Base-by-base conservation (phyloP, 2,329 filamentous ascomycete species). In the Ambrosiella cleistominuta region DNA sequence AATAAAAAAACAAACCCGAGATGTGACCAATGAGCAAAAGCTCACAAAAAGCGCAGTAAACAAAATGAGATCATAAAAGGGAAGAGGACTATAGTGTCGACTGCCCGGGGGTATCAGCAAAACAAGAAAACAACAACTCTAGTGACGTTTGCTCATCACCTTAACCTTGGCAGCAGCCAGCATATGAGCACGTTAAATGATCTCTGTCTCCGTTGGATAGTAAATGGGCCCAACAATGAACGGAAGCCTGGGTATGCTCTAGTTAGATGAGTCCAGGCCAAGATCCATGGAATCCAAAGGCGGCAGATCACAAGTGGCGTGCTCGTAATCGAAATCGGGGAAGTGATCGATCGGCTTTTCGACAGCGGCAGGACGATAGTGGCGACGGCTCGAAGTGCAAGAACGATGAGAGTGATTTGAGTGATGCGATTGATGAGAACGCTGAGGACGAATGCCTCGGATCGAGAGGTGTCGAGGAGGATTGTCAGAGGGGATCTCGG, bases 401-500 rank as follows among this genome's bases (percentile, higher is more conserved):
- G 36, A 27, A 39, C 45, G 39, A 27, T 51, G 19, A 7, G 47
- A 56, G 17, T 56, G 27, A 5, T 54, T 36, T 3, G 54, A 56
- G 37, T 45, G 27, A 19, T 50, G 11, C 9, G 47, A 53, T 11
- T 42, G 27, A 7, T 56, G 42, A 15, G 52, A 54, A 8, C 50
- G 37, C 13, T 51, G 42, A 4, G 42, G 36, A 5, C 54, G 44
- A 7, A 52, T 19, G 50, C 54, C 45, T 19, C 45, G 52, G 40
- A 36, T 50, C 2, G 60, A 57, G 9, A 54, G 27, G 36, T 60
- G 57, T n/a, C 56, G 60, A 11, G 57, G 56, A 11, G 59, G 56
- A 39, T 53, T 61, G 38, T 53, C 53, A 1, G 54, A 60, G 6
- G 58, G 56, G 2, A 62, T 57, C 55, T 62, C 61, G 3, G 61